These are phyloP conservation scores for Miamiensis avidus DNA, from an alignment of 169 alveolate genomes.

Conservation along the genomic window DNA sequence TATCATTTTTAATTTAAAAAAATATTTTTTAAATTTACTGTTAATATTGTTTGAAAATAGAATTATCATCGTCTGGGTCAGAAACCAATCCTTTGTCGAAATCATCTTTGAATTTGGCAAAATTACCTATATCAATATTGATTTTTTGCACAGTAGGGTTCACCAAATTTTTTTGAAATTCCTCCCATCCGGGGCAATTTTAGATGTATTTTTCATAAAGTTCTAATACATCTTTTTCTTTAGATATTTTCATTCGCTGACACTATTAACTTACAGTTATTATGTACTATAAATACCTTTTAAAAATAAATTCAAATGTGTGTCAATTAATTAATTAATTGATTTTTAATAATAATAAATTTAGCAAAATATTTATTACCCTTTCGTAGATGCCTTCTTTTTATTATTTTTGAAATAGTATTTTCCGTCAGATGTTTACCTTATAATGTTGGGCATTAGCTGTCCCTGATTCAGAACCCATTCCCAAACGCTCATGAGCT, in stretches of 20 bases:
- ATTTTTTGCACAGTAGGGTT: not conserved
- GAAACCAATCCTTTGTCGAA: not conserved
- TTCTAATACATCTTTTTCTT: not conserved
- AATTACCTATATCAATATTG: not conserved
- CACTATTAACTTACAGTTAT: not conserved
- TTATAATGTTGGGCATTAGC: not conserved
- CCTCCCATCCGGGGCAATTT: not conserved
- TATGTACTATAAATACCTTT: not conserved
- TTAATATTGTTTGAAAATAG: not conserved
- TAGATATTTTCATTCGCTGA: not conserved
- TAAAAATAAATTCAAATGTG: too few species aligned
- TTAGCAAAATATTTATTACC: too few species aligned
- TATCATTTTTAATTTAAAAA: too few species aligned
- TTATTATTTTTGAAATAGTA: too few species aligned
- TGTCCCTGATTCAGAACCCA: not conserved
- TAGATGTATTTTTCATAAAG: not conserved
- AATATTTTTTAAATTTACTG: too few species aligned
- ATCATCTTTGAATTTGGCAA: not conserved
- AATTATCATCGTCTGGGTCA: not conserved
- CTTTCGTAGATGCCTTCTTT: too few species aligned
- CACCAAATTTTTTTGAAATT: not conserved
- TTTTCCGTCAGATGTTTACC: not conserved
- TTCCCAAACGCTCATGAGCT: not conserved
- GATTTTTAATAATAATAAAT: too few species aligned
- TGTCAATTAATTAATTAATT: too few species aligned